These are phyloP conservation scores for Misopates orontium DNA, from an alignment of 257 asterid species.

Conservation along the genomic window DNA sequence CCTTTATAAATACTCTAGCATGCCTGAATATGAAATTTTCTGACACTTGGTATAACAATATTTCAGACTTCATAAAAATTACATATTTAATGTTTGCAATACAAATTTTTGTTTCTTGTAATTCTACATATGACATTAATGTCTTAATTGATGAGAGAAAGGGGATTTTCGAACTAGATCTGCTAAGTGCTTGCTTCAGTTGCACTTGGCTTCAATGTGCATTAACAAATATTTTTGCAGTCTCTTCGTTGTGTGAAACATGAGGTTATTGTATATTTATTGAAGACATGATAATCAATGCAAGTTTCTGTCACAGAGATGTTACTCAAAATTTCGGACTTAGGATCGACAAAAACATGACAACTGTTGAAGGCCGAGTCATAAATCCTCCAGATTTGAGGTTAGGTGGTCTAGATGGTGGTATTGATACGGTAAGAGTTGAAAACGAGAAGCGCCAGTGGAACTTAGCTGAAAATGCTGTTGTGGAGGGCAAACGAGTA, in stretches of 20 bases:
- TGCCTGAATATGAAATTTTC: background rate
- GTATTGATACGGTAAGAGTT: slow-evolving; percentile 37
- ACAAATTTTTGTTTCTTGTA: background rate
- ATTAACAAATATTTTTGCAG: background rate
- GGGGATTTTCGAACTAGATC: background rate
- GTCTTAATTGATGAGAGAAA: background rate
- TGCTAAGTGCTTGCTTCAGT: slow-evolving; percentile 1
- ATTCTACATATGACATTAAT: slow-evolving; percentile 3
- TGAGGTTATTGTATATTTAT: background rate
- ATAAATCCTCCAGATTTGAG: slow-evolving; percentile 57
- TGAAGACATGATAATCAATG: background rate
- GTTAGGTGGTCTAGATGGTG: slow-evolving; percentile 41
- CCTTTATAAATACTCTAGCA: background rate
- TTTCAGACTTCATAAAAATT: background rate
- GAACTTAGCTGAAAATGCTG: slow-evolving; percentile 52
- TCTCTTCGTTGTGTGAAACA: slow-evolving; percentile 15
- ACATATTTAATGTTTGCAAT: background rate
- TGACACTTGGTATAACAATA: background rate
- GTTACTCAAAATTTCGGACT: slow-evolving; percentile 48
- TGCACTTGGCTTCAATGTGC: slow-evolving; percentile 2
- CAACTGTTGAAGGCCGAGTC: slow-evolving; percentile 56
- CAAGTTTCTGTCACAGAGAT: slow-evolving; percentile 33
- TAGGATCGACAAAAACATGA: slow-evolving; percentile 49
- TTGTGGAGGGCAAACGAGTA: slow-evolving; percentile 50
- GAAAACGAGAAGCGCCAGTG: slow-evolving; percentile 58